These are phyloP conservation scores for Vitis rupestris DNA, from an alignment of 164 flowering plant genomes.

Conservation along the genomic window DNA sequence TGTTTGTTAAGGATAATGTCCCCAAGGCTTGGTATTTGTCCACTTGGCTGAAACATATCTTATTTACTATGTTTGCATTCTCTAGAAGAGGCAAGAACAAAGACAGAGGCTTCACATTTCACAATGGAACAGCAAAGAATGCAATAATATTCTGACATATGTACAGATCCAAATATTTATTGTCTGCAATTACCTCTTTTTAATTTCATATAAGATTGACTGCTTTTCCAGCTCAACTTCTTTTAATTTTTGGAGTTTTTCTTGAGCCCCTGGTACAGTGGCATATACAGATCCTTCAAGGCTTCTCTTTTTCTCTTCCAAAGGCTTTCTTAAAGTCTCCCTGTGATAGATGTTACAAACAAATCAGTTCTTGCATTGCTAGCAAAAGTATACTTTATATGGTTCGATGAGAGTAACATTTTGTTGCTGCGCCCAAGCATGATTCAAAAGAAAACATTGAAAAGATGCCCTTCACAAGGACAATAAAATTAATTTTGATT, in stretches of 20 bases:
- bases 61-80: no score
- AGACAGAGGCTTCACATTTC: not conserved
- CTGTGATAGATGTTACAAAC: constrained; percentile 22
- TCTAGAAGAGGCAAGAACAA: no score
- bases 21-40: no score
- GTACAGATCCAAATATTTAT: not conserved
- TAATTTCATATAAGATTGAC: constrained; percentile 42
- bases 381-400: not conserved
- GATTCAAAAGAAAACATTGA: not conserved
- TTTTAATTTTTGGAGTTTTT: constrained; percentile 45
- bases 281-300: constrained; percentile 38
- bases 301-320: constrained; percentile 50
- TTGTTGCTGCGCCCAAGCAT: not conserved
- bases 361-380: constrained; percentile 2
- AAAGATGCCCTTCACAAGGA: not conserved
- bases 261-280: constrained; percentile 32
- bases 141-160: not conserved
- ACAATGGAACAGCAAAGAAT: not conserved
- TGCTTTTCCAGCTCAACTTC: constrained; percentile 44
- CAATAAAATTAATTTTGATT: not conserved
- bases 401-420: not conserved
- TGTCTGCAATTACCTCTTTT: constrained; percentile 43
- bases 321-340: constrained; percentile 28
- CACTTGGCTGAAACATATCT: no score
- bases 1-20: no score